Evolutionary conservation across 169 alveolate genomes (phyloP).

Genomic region (Theileria annulata): DNA sequence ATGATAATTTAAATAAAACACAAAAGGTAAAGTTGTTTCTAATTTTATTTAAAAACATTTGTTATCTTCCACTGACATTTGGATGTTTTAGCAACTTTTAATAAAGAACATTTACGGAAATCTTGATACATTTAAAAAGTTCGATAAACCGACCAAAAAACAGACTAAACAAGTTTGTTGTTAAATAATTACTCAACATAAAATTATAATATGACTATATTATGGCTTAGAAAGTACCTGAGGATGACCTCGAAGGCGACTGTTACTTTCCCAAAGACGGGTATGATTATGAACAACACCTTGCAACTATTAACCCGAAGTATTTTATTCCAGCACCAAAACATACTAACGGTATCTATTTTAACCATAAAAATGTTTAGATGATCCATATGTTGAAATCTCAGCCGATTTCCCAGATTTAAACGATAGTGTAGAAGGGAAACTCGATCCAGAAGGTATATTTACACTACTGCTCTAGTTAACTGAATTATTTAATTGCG

Average conservation of each 20-base stretch:
- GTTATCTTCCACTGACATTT: neutral
- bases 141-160: constrained; percentile 24
- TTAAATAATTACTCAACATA: neutral
- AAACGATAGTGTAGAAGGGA: neutral
- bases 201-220: neutral
- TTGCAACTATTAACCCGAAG: constrained; percentile 67
- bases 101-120: constrained; percentile 50
- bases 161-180: neutral
- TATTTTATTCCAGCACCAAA: constrained; percentile 63
- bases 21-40: constrained; percentile 36
- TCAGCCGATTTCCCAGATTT: constrained; percentile 48
- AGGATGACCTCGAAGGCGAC: constrained; percentile 74
- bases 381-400: constrained; percentile 31
- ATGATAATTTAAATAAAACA: constrained; percentile 30
- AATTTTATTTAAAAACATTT: neutral
- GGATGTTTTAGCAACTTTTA: constrained; percentile 21
- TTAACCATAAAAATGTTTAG: constrained; percentile 34
- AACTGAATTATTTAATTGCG: too few relatives aligned
- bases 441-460: constrained; percentile 20
- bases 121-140: constrained; percentile 31
- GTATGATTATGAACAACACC: constrained; percentile 76
- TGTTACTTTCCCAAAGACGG: constrained; percentile 81
- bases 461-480: neutral
- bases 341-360: neutral
- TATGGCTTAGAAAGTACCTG: constrained; percentile 10